Evolutionary conservation across 1,284 basidiomycete species (phyloP), one percentile per base, ranked within the genome.

Genomic region (Ustilago bromivora): DNA sequence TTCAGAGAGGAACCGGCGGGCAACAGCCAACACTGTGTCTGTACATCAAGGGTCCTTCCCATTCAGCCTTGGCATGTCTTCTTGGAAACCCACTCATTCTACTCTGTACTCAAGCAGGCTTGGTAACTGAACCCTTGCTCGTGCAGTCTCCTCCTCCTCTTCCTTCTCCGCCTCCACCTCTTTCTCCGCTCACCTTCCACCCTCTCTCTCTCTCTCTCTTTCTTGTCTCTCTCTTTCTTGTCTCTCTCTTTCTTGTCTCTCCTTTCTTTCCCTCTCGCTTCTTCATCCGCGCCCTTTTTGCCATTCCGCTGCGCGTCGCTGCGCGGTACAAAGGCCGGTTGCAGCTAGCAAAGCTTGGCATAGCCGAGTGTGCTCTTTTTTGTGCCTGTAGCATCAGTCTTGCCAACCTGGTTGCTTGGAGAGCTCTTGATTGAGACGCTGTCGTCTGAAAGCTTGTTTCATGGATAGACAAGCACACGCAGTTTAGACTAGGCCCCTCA

Each of bases 161-260:
- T 23, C 23, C 38, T 56, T 35, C 55, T 41, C 38, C 19, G 13
- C 13, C 55, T 41, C 38, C 56, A 31, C 41, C 56, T 46, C 43
- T 56, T 19, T 35, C 31, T 8, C 52, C 35, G n/a, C 52, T n/a
- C 34, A 7, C 46, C 31, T n/a, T 23, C 5, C 28, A 8, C 28
- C 31, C 28, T 23, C 31, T n/a, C 12, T 12, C 10, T 4, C 23
- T 31, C 38, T 40, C 56, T 17, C 43, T 12, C 8, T n/a, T n/a
- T n/a, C n/a, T n/a, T n/a, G n/a, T n/a, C n/a, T n/a, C n/a, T n/a
- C n/a, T n/a, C 28, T 10, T n/a, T 8, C 52, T 51, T 28, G n/a
- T 40, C 56, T 17, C 43, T 35, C 34, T 57, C 23, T 10, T 57
- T 54, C 34, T 38, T n/a, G 35, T 19, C 5, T 35, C 1, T 43